Base-by-base conservation (phyloP, 208 protist genomes). In the Leptomonas seymouri region DNA sequence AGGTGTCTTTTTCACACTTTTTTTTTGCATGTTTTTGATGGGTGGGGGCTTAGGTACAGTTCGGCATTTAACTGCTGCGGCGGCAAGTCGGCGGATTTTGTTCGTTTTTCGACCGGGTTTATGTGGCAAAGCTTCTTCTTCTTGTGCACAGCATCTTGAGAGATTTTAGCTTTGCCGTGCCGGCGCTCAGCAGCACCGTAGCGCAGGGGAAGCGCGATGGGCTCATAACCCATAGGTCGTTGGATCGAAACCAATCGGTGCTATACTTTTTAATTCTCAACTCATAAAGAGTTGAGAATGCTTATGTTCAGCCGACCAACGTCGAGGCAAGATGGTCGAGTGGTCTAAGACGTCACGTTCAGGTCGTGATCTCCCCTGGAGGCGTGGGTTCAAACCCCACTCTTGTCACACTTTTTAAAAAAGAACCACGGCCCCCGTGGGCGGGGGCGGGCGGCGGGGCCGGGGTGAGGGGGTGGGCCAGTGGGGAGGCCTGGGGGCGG, bases 171-270 rank as follows among this genome's bases (percentile, higher is more conserved):
- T n/a, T n/a, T n/a, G n/a, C n/a, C n/a, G n/a, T n/a, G n/a, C n/a
- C 11, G 39, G 53, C 28, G 53, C 5, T 2, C 0, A 16, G 78
- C 71, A 95, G 90, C 90, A 95, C 82, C 88, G 91, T 96, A 90
- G 91, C 91, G 89, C 91, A 96, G 91, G 92, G 89, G 91, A 85
- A 96, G 91, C 89, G 91, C 89, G 91, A 94, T 94, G 87, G 91
- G 89, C 91, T 96, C 89, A 94, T 96, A 96, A 96, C 89, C 89
- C 87, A 94, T 94, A 96, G 91, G 91, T 87, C 91, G 89, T 91
- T 93, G 91, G 91, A 94, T 96, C 91, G 87, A 96, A 94, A 93
- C 91, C 91, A 94, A 92, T 85, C 91, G 91, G 82, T 95, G 90
- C 90, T 95, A 93, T 72, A 36, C 62, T 91, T 93, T 70, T 21